Percentiles rank a stretch among this genome's conserved stretches.
phyloP scores from a whole-genome alignment of 495 filamentous ascomycete genomes.

The Aspergillus taichungensis region DNA sequence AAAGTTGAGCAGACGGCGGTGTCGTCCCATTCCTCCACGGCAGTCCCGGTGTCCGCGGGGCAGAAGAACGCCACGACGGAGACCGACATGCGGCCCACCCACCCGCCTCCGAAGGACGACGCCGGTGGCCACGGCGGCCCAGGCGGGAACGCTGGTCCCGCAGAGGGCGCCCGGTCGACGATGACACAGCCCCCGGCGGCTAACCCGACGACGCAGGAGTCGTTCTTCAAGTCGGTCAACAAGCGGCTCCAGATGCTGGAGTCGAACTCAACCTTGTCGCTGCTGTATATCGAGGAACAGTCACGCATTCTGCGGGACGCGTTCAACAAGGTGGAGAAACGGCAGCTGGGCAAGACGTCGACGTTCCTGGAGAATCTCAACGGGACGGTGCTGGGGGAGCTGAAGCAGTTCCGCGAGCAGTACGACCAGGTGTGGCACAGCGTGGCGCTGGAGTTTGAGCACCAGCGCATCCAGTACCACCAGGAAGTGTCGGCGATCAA shows the following conservation, averaged over 20 bases:
- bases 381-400: conserved; percentile 73
- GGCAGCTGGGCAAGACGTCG: conserved; percentile 74
- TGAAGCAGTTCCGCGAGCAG: conserved; percentile 68
- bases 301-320: conserved; percentile 86
- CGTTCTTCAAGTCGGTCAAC: conserved; percentile 93
- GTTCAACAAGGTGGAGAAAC: conserved; percentile 81
- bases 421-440: conserved; percentile 97
- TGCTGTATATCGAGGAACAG: conserved; percentile 96
- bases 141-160: conserved; percentile 8
- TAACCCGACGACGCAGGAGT: conserved; percentile 84
- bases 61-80: conserved; percentile 19
- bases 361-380: conserved; percentile 78
- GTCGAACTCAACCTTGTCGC: conserved; percentile 81
- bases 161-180: conserved; percentile 40
- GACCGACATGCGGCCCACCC: conserved; percentile 12
- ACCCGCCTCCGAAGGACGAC: conserved; percentile 21
- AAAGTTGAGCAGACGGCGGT: too few relatives aligned
- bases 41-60: conserved; percentile 11
- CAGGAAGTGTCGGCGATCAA: conserved; percentile 75
- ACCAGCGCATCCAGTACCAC: conserved; percentile 70
- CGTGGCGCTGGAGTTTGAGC: conserved; percentile 84
- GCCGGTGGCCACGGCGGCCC: too few relatives aligned
- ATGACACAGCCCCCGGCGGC: conserved; percentile 49
- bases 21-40: conserved; percentile 13
- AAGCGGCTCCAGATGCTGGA: conserved; percentile 88